A percentile compares a stretch with the other conserved stretches of the same genome.
phyloP scores from a whole-genome alignment of 2,329 filamentous ascomycete species.

The Lachnellula cervina region DNA sequence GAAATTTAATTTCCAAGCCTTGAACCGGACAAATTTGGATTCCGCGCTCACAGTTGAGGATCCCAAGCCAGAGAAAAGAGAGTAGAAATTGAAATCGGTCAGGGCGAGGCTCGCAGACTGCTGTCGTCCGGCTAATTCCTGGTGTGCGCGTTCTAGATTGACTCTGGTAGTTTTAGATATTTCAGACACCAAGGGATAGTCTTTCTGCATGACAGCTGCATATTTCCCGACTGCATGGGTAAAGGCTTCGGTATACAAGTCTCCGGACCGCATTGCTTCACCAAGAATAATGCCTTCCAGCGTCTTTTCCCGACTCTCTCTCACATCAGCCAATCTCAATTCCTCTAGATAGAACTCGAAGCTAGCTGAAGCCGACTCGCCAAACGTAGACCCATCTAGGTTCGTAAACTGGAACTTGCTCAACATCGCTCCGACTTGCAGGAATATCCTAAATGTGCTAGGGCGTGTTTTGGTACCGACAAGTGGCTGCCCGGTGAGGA shows the following conservation, averaged over 20 bases:
- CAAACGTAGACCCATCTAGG: conserved; percentile 53
- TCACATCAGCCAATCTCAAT: conserved; percentile 71
- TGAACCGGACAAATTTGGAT: conserved; percentile 75
- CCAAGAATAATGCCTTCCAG: conserved; percentile 85
- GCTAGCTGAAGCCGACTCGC: conserved; percentile 55
- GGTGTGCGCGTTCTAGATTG: conserved; percentile 73
- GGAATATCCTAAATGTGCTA: conserved; percentile 49
- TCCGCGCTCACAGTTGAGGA: conserved; percentile 75
- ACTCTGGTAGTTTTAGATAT: conserved; percentile 69
- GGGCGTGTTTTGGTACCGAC: conserved; percentile 52
- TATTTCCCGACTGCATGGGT: conserved; percentile 88
- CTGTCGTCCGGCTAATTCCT: conserved; percentile 72
- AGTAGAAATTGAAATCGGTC: conserved; percentile 87
- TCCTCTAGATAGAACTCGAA: conserved; percentile 76
- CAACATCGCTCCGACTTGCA: conserved; percentile 50
- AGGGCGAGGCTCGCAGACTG: conserved; percentile 66
- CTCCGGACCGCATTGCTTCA: conserved; percentile 76
- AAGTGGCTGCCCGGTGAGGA: conserved; percentile 58
- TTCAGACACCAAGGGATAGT: conserved; percentile 63
- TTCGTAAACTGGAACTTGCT: conserved; percentile 54
- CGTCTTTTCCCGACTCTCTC: conserved; percentile 79
- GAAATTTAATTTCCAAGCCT: conserved; percentile 75
- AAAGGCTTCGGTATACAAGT: conserved; percentile 87
- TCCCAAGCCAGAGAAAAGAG: conserved; percentile 81
- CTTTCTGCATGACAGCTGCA: conserved; percentile 61